phyloP scores from a whole-genome alignment of 2,329 filamentous ascomycete genomes.

The Penicillium hordei region DNA sequence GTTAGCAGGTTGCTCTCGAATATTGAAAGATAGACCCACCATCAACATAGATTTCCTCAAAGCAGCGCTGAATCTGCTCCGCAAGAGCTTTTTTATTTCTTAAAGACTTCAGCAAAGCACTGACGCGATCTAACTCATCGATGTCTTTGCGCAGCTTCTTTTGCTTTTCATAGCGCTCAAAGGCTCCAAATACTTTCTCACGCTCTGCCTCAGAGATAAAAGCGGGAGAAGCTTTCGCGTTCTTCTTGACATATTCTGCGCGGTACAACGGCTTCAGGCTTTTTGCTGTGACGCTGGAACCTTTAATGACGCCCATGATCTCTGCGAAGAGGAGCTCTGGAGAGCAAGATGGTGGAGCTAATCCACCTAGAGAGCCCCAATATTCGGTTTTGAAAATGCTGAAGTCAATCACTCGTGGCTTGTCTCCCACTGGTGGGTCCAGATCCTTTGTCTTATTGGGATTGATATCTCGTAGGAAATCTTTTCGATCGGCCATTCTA shows the following conservation, averaged over 20 bases:
- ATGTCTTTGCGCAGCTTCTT: conserved; percentile 16
- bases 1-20: not conserved
- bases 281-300: conserved; percentile 19
- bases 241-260: conserved; percentile 23
- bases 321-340: conserved; percentile 30
- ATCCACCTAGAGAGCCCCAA: conserved; percentile 23
- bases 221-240: conserved; percentile 22
- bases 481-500: conserved; percentile 17
- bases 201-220: conserved; percentile 22
- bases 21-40: not conserved
- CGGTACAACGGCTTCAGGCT: conserved; percentile 19
- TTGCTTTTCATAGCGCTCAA: conserved; percentile 27
- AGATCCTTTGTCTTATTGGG: not conserved
- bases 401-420: conserved; percentile 24
- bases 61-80: conserved; percentile 7
- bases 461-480: conserved; percentile 6
- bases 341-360: conserved; percentile 16
- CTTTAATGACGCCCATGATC: conserved; percentile 35
- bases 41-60: conserved; percentile 18
- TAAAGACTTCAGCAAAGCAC: conserved; percentile 21
- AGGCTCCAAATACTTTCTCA: conserved; percentile 26
- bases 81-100: conserved; percentile 2
- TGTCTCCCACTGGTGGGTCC: not conserved
- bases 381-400: conserved; percentile 30
- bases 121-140: conserved; percentile 25